Evolutionary conservation across 2,329 filamentous ascomycete species (phyloP).

Genomic region (Tetracladium maxilliforme): DNA sequence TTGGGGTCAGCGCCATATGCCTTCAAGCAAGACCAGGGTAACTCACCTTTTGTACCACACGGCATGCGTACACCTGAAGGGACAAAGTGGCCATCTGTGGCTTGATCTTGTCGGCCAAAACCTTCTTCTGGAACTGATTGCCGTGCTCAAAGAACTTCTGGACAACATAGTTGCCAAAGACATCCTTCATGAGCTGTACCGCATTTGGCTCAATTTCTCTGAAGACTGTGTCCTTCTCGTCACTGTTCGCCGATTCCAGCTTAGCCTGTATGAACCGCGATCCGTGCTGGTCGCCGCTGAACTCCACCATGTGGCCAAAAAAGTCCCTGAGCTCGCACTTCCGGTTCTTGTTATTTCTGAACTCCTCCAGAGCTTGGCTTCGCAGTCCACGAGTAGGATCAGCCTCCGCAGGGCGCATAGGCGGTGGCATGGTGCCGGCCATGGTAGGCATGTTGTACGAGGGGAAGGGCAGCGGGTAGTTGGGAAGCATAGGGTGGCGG

Average conservation of each 20-base stretch:
- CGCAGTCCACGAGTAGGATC: conserved; percentile 36
- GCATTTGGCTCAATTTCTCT: conserved; percentile 73
- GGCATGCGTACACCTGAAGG: conserved; percentile 80
- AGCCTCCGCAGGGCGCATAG: conserved; percentile 14
- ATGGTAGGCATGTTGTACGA: conserved; percentile 1
- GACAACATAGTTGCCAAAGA: conserved; percentile 97
- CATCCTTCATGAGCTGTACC: conserved; percentile 82
- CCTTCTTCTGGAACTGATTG: conserved; percentile 82
- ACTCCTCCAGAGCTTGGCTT: conserved; percentile 66
- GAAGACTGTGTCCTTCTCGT: conserved; percentile 88
- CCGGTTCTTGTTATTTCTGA: conserved; percentile 54
- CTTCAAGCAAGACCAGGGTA: background rate
- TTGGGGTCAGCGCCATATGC: conserved; percentile 5
- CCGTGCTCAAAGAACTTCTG: conserved; percentile 97
- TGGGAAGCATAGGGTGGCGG: too few species aligned
- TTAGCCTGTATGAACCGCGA: conserved; percentile 94
- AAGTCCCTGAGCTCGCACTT: conserved; percentile 64
- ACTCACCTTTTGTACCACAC: conserved; percentile 82
- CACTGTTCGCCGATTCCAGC: conserved; percentile 82
- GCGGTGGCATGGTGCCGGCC: conserved; percentile 9
- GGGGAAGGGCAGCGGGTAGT: conserved; percentile 12
- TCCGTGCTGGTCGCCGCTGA: conserved; percentile 89
- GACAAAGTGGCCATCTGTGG: conserved; percentile 70
- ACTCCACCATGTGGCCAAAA: conserved; percentile 64
- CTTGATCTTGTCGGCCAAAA: conserved; percentile 75